phyloP scores from a whole-genome alignment of 176 grass and related monocot species.

The Triticum dicoccoides region DNA sequence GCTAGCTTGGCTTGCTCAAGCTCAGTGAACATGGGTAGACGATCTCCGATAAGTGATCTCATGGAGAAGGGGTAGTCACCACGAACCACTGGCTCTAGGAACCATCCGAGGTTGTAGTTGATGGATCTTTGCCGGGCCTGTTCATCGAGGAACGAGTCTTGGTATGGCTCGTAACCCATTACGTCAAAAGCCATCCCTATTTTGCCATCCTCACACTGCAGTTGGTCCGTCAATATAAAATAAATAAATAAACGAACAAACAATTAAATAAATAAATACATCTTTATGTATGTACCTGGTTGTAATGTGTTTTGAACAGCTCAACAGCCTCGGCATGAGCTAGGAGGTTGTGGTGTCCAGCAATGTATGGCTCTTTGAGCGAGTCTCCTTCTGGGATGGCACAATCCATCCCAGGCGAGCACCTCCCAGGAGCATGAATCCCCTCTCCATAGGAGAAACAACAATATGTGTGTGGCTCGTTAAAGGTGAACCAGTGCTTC shows the following conservation, averaged over 20 bases:
- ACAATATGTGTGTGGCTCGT: slow-evolving; percentile 16
- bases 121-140: neutral
- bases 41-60: neutral
- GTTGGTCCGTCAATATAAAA: neutral
- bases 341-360: neutral
- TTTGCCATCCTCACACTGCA: neutral
- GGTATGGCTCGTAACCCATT: neutral
- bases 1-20: neutral
- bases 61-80: slow-evolving; percentile 34
- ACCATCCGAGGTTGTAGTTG: slow-evolving; percentile 1
- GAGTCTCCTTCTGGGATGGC: neutral
- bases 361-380: neutral
- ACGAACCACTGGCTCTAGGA: neutral
- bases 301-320: neutral
- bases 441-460: neutral
- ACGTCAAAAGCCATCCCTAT: neutral
- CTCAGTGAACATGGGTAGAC: neutral
- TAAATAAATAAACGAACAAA: neutral
- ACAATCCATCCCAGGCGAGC: neutral
- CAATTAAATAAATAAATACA: neutral
- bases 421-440: slow-evolving; percentile 1
- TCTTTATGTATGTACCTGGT: neutral
- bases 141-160: neutral
- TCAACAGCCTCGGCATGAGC: neutral
- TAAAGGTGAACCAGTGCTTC: slow-evolving; percentile 33